Evolutionary conservation across 2,329 filamentous ascomycete species (phyloP), one percentile per base, ranked within the genome.

Genomic region (Pestalotiopsis sp.): DNA sequence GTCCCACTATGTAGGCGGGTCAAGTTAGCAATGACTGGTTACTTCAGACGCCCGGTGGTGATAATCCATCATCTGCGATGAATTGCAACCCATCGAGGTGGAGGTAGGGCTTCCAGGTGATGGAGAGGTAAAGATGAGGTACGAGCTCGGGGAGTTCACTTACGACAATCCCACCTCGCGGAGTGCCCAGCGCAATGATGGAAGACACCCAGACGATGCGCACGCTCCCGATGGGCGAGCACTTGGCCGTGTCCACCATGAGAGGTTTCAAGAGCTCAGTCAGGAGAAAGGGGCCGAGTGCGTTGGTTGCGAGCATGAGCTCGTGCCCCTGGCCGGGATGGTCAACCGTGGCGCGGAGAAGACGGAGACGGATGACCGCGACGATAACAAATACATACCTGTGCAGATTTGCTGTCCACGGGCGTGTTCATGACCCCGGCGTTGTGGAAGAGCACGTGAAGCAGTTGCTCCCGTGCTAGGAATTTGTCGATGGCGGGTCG

Each of bases 391-490:
- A 27, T 58, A 14, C 7, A 20, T 27, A 58, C 56, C 56, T 45
- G 68, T 49, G 20, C 56, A 58, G 61, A 67, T 52, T 31, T 66
- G 66, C 13, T 58, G 59, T 13, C 56, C 36, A 49, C 20, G 14
- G 27, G 38, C 27, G 64, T 49, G 31, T 31, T n/a, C 49, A 41
- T 52, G 58, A 69, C 66, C 20, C 71, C 69, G 11, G 71, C 69
- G 27, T 73, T 72, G 65, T 72, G 71, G 52, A 72, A 70, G n/a
- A 73, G 68, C 14, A 72, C 62, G 49, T 73, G 62, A 3, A 73
- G 68, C 11, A 64, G 67, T n/a, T 59, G 56, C 39, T 73, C 71
- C 36, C 20, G 31, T 14, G 38, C 9, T 25, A 70, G 66, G 66
- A 70, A 71, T 3, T 58, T 56, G n/a, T 70, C 20, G 23, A 67